A percentile compares a stretch with the other conserved stretches of the same genome.
Evolutionary conservation across 2,329 filamentous ascomycete genomes (phyloP).

Genomic region (Beauveria sp.): DNA sequence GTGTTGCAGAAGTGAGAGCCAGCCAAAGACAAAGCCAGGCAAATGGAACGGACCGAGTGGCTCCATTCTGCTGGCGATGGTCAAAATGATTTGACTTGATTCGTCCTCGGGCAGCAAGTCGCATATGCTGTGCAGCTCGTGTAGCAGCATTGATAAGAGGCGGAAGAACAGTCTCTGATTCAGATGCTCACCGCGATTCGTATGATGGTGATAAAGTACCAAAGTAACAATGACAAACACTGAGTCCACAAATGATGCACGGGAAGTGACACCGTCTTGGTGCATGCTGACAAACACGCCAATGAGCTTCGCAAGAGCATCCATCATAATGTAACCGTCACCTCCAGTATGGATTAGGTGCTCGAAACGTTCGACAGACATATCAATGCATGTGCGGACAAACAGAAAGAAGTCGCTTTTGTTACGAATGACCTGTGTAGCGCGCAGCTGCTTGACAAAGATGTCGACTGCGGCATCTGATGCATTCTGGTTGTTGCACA

Average conservation of each 20-base stretch:
- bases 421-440: constrained; percentile 61
- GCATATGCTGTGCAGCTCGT: constrained; percentile 57
- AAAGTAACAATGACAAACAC: constrained; percentile 71
- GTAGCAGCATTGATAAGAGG: constrained; percentile 74
- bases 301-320: constrained; percentile 77
- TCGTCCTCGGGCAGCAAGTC: constrained; percentile 54
- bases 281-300: constrained; percentile 68
- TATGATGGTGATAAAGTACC: constrained; percentile 77
- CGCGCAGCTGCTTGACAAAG: constrained; percentile 80
- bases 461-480: constrained; percentile 63
- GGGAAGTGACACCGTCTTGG: constrained; percentile 54
- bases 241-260: constrained; percentile 66
- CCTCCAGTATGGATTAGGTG: constrained; percentile 54
- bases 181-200: constrained; percentile 71
- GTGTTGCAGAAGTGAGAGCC: constrained; percentile 77
- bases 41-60: constrained; percentile 69
- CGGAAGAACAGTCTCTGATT: constrained; percentile 89
- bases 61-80: constrained; percentile 62
- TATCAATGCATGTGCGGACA: constrained; percentile 72
- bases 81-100: constrained; percentile 61
- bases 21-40: constrained; percentile 77
- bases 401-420: constrained; percentile 75
- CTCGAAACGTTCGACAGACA: constrained; percentile 72
- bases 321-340: constrained; percentile 56
- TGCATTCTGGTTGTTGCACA: constrained; percentile 69